Base-by-base conservation (phyloP, 257 asterid species). In the Schizonepeta tenuifolia region DNA sequence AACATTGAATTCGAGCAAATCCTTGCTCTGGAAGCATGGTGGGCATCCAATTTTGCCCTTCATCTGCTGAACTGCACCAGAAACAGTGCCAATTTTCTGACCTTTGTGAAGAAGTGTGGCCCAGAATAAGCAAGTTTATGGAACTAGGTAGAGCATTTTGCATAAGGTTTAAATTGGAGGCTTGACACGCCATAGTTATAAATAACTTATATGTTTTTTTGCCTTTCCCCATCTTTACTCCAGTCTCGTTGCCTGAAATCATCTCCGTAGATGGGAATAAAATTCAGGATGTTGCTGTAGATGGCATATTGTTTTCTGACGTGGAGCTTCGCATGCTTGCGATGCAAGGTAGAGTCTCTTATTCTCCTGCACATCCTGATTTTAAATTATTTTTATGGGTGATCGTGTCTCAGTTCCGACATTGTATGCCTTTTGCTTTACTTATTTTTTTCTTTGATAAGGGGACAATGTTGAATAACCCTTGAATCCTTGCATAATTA, bases 21-120 rank as follows among this genome's bases (percentile, higher is more conserved):
- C 96, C 49, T 82, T 94, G 82, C 86, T 94, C 53, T 94, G 98
- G 98, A 75, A 75, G 50, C 86, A 88, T 83, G 97, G 97, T 33
- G 98, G 98, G 61, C 98, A 91, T 78, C 98, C 97, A 6, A 67
- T 69, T 78, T 67, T 78, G 82, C 96, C n/a, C 96, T 40, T 77
- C 95, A 44, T 84, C 95, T 60, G 86, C 89, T 59, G 96, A 84
- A 56, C 71, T 91, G 65, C 84, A 88, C 80, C 66, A 78, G 40
- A 86, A 86, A 70, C 93, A 83, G 71, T 31, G 68, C 80, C 91
- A 88, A 75, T 82, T 94, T 71, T 73, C 74, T 22, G 46, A 68
- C 67, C 83, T 88, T 31, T 89, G 95, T 75, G 86, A 87, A 51
- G 69, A 49, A 78, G 71, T 86, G 72, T 91, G 97, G 96, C 95